Base-by-base conservation (phyloP, 306 rosid genomes). In the Quercus engelmannii region DNA sequence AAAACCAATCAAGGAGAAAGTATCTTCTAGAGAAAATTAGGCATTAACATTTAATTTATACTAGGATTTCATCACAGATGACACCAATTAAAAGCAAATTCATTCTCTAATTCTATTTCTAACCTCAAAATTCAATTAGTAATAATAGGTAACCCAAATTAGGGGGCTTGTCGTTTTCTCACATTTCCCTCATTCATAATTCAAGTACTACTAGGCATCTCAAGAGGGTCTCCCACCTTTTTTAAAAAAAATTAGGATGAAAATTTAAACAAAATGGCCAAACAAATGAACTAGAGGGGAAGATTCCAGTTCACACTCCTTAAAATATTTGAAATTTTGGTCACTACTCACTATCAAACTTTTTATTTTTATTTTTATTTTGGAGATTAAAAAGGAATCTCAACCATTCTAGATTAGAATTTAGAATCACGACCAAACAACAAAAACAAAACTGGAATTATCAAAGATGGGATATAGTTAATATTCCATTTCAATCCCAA, bases 401-500 rank as follows among this genome's bases (percentile, higher is more conserved):
- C 20, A 11, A 19, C 6, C 31, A 58, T 26, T 71, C 49, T 69
- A 79, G 81, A 75, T 69, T 41, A 35, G n/a, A 30, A 58, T 61
- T 35, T 6, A 35, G 43, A 35, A 35, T 35, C 80, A 62, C 28
- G 55, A 65, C 15, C 74, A 67, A 52, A 33, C 69, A 26, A 41
- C 30, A 65, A 31, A 31, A 31, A 31, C 31, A 38, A 70, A 8
- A 38, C 30, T 41, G 20, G 51, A 54, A 71, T 5, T 11, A 35
- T 38, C 17, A 59, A 33, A 23, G 17, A 63, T 38, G 61, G 28
- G 77, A 61, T 69, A 5, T 35, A 58, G 88, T 79, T 78, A 74
- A 78, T 46, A 81, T 68, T 69, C 82, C 83, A 81, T n/a, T 79
- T 80, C 84, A 38, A 71, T 10, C 33, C 51, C 75, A 74, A 80